Base-by-base conservation (phyloP, 179 eudicot species). In the Patellifolia procumbens region DNA sequence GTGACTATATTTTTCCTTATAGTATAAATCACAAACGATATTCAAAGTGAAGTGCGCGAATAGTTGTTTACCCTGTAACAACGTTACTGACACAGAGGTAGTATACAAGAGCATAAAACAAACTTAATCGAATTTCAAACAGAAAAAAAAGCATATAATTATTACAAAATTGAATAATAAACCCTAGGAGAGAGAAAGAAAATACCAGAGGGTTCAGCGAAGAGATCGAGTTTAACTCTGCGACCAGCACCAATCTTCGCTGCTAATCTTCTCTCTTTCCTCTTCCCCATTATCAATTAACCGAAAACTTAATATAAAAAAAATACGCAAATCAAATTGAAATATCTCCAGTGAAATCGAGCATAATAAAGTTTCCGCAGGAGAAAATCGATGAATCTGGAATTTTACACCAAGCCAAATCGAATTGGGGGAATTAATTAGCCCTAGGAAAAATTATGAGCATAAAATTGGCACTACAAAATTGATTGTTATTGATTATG, bases 201-300 rank as follows among this genome's bases (percentile, higher is more conserved):
- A 42, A 2, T 93, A 94, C 98, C 98, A 83, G 98, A 79, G 89
- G 97, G 98, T 92, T 94, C 97, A 83, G 92, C 92, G 74, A 89
- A 90, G 32, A 94, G 91, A 85, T 94, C 98, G 81, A 94, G 98
- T 83, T 94, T 94, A 16, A 92, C 97, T 80, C 97, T 83, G 46
- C 98, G 93, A 81, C 92, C 92, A 16, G 98, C 79, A 51, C 85
- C 88, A 15, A 83, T 80, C 83, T 68, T 86, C 58, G 96, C 91
- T 43, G 98, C 98, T 62, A 83, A 81, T 66, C 97, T 85, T 51
- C 99, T 90, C 85, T 95, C 99, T 81, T 88, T 95, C 78, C 99
- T 88, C 80, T 85, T 94, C 70, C 97, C 99, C 99, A 95, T 93
- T 48, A 12, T 51, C 20, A 76, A 19, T 65, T 22, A 43, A 66